Base-by-base conservation (phyloP, 2,329 filamentous ascomycete species). In the Amylocarpus encephaloides region DNA sequence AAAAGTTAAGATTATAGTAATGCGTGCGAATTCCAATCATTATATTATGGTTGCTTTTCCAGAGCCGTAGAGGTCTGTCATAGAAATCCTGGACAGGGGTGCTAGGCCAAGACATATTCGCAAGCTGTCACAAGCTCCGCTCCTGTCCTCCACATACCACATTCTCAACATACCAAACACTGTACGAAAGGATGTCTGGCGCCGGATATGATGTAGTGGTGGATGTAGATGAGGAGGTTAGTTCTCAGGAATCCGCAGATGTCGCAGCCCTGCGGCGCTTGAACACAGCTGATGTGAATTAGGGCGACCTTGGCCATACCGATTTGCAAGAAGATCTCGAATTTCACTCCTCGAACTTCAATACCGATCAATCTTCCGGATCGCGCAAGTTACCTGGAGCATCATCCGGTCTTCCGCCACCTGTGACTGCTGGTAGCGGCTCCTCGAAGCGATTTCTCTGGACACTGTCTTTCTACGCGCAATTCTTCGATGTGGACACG, bases 401-500 rank as follows among this genome's bases (percentile, higher is more conserved):
- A 35, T 59, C 62, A n/a, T 64, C 71, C 6, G 70, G 75, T 3
- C 72, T 83, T 1, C 81, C 79, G 0, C 72, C 73, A 1, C 80
- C 80, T 1, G 79, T 66, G 11, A 83, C 80, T 15, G 72, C 79
- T 2, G 68, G 73, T 16, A 67, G 66, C 15, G 68, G 68, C n/a
- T 70, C 71, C 13, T 77, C 80, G 53, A 97, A 97, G 72, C 88
- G 88, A 64, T 90, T 85, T 73, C 86, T 97, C 57, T 98, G 93
- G 93, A 83, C 83, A 41, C 76, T 97, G 55, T 82, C 83, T 51
- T 98, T 95, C 76, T 98, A 98, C 73, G 83, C 90, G 49, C 93
- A 95, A 72, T 97, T 93, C 80, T 98, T 98, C 73, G 93, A 98
- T 66, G 92, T 98, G 57, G 93, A 98, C 71, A 97, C 93, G 1